These are phyloP conservation scores for Vitis hybrid DNA, from an alignment of 177 flowering plant species.

Conservation along the genomic window DNA sequence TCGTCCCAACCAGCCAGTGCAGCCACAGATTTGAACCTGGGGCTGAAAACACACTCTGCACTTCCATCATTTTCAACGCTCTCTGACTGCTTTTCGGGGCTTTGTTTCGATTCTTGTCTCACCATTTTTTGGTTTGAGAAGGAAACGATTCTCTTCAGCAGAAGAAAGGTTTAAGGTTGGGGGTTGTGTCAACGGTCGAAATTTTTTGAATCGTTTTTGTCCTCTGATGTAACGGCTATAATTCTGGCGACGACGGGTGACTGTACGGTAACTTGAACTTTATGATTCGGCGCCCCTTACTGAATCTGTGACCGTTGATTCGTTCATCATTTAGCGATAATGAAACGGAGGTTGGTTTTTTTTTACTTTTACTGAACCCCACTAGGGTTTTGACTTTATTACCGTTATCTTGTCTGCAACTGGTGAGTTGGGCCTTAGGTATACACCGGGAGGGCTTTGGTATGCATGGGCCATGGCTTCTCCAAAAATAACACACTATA, in stretches of 20 bases:
- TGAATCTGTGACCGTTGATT: neutral
- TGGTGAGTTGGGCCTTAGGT: too few relatives aligned
- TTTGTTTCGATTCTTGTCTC: constrained; percentile 12
- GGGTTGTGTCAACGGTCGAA: constrained; percentile 9
- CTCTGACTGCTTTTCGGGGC: constrained; percentile 6
- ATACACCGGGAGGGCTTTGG: too few relatives aligned
- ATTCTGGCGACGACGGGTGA: neutral
- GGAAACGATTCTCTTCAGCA: constrained; percentile 1
- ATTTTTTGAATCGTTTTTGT: constrained; percentile 1
- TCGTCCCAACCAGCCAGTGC: constrained; percentile 99
- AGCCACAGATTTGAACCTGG: constrained; percentile 74
- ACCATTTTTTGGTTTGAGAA: constrained; percentile 12
- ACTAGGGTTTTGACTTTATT: too few relatives aligned
- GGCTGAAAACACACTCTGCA: constrained; percentile 52
- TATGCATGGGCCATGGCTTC: too few relatives aligned
- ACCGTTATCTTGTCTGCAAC: too few relatives aligned
- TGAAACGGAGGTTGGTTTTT: too few relatives aligned
- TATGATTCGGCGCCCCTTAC: too few relatives aligned
- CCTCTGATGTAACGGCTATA: constrained; percentile 2
- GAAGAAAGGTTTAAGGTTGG: neutral
- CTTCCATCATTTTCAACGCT: constrained; percentile 20
- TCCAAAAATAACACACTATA: too few relatives aligned
- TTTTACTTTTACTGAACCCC: too few relatives aligned
- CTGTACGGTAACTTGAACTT: too few relatives aligned
- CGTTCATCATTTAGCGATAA: too few relatives aligned